Evolutionary conservation across 495 filamentous ascomycete species (phyloP).

Genomic region (Penicillium desertorum): DNA sequence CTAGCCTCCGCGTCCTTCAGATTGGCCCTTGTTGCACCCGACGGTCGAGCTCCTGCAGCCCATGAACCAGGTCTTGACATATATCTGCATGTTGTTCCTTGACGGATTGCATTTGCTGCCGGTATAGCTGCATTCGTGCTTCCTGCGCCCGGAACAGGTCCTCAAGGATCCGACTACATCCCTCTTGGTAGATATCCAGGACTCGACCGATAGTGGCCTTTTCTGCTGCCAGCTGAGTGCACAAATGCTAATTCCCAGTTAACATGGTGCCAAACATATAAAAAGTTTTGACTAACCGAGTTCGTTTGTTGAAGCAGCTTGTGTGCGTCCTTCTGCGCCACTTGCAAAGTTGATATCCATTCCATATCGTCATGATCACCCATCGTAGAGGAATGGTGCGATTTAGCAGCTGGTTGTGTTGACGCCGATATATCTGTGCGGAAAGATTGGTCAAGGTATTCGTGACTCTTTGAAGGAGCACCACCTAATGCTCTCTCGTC

Average conservation of each 20-base stretch:
- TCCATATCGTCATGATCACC: constrained; percentile 12
- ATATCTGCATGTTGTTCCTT: constrained; percentile 37
- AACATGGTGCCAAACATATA: not conserved
- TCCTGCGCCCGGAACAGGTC: constrained; percentile 35
- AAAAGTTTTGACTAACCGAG: constrained; percentile 22
- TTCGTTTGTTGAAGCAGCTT: constrained; percentile 25
- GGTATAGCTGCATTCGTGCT: constrained; percentile 33
- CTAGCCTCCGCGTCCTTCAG: not conserved
- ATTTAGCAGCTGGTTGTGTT: not conserved
- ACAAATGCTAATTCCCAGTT: constrained; percentile 24
- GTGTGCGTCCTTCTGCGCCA: constrained; percentile 25
- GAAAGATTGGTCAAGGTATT: constrained; percentile 1
- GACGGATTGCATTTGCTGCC: constrained; percentile 33
- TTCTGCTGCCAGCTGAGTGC: constrained; percentile 34
- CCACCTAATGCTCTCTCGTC: not conserved
- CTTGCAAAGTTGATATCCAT: constrained; percentile 30
- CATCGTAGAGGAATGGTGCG: not conserved
- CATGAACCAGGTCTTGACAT: constrained; percentile 34
- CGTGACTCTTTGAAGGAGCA: not conserved
- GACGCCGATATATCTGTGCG: constrained; percentile 1
- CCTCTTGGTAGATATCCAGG: constrained; percentile 33
- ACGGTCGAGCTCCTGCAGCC: constrained; percentile 31
- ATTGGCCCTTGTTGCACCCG: constrained; percentile 23
- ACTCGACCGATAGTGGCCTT: constrained; percentile 29
- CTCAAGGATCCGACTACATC: constrained; percentile 37